A percentile compares a stretch with the other conserved stretches of the same genome.
phyloP scores from a whole-genome alignment of 106 monocot species.

The Amphibolis antarctica region DNA sequence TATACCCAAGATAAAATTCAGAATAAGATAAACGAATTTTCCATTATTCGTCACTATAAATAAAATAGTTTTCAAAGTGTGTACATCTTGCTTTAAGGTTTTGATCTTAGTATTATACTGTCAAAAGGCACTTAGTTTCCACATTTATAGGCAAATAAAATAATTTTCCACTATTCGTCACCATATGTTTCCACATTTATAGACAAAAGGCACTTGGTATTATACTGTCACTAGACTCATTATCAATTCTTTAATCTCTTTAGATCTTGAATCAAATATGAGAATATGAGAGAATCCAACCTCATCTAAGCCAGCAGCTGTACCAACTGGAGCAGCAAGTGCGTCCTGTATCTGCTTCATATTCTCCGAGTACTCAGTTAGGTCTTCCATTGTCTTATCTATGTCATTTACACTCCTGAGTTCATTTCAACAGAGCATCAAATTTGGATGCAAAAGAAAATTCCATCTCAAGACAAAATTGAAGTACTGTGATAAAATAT shows the following conservation, averaged over 20 bases:
- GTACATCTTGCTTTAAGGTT: too few species aligned
- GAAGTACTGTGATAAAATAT: too few species aligned
- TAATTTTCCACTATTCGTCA: too few species aligned
- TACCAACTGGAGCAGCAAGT: slow-evolving; percentile 30
- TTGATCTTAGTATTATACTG: background rate
- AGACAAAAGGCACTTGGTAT: too few species aligned
- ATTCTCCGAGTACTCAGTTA: slow-evolving; percentile 31
- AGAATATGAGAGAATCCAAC: slow-evolving; percentile 9
- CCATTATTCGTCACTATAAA: too few species aligned
- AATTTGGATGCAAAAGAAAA: background rate
- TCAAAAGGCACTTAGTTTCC: too few species aligned
- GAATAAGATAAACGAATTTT: too few species aligned
- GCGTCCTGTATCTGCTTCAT: slow-evolving; percentile 67
- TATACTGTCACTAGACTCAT: background rate
- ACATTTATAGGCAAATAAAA: too few species aligned
- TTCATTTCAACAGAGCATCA: background rate
- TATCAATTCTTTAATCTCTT: background rate
- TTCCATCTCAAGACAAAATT: too few species aligned
- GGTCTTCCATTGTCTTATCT: slow-evolving; percentile 37
- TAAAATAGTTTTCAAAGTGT: background rate
- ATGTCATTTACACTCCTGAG: slow-evolving; percentile 43
- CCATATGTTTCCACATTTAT: too few species aligned
- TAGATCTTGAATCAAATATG: background rate
- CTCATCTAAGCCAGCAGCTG: slow-evolving; percentile 46
- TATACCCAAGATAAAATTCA: too few species aligned